Conservation (phyloP, 164 flowering plant species). For the Vitis rotundifolia region DNA sequence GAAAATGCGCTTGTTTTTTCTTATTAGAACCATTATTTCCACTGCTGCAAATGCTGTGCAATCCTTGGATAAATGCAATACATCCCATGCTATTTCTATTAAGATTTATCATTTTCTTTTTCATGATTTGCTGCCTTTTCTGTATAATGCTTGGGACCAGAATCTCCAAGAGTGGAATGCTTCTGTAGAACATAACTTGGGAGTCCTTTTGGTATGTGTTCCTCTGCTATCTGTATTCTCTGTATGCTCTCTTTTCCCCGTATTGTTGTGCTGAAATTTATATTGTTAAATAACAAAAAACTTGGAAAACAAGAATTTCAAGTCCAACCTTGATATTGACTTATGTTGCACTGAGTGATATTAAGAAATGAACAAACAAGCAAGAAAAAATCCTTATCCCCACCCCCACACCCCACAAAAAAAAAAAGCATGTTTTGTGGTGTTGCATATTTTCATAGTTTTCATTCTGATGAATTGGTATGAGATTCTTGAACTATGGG, state of each 20-base stretch:
- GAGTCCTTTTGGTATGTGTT: conserved; percentile 78
- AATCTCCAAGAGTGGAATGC: conserved; percentile 33
- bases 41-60: not conserved
- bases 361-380: not conserved
- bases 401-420: too few species aligned
- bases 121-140: not conserved
- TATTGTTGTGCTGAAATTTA: not conserved
- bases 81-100: not conserved
- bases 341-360: too few species aligned
- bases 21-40: not conserved
- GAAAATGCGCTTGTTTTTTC: not conserved
- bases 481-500: too few species aligned
- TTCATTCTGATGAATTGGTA: too few species aligned
- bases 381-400: too few species aligned
- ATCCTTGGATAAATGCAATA: not conserved
- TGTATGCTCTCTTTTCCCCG: not conserved
- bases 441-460: too few species aligned
- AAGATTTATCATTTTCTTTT: not conserved
- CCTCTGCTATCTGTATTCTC: conserved; percentile 1
- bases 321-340: too few species aligned
- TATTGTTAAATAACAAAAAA: not conserved
- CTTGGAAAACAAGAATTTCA: too few species aligned
- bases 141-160: conserved; percentile 33
- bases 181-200: conserved; percentile 74
- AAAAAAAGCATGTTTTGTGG: too few species aligned